These are phyloP conservation scores for Boletus vinaceobasis DNA, from an alignment of 768 basidiomycete species.

Conservation along the genomic window DNA sequence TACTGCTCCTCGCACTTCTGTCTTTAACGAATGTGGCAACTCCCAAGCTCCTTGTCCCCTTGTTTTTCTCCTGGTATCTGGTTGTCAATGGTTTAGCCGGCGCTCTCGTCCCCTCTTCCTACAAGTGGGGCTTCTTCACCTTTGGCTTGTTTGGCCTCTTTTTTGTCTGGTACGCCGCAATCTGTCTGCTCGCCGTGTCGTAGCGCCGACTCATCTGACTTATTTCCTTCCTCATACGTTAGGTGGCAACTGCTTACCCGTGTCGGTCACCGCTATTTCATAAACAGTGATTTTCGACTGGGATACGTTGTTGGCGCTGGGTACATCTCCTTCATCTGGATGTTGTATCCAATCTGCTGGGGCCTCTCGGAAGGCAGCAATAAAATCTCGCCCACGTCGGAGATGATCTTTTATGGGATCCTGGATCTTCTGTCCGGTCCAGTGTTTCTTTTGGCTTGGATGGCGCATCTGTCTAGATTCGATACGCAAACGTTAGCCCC, in stretches of 20 bases:
- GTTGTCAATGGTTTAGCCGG: slow-evolving; percentile 48
- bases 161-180: slow-evolving; percentile 43
- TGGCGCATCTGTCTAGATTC: slow-evolving; percentile 12
- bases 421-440: slow-evolving; percentile 39
- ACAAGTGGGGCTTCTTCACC: slow-evolving; percentile 53
- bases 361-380: slow-evolving; percentile 51
- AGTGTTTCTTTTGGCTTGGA: slow-evolving; percentile 34
- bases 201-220: background rate
- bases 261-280: slow-evolving; percentile 25
- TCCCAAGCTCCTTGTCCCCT: slow-evolving; percentile 40
- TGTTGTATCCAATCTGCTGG: slow-evolving; percentile 59
- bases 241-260: slow-evolving; percentile 33
- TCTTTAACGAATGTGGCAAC: slow-evolving; percentile 47
- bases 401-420: slow-evolving; percentile 57
- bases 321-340: slow-evolving; percentile 52
- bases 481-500: background rate
- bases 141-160: slow-evolving; percentile 46
- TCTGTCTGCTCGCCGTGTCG: slow-evolving; percentile 11
- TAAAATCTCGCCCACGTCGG: slow-evolving; percentile 45
- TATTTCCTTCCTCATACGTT: no score
- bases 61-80: slow-evolving; percentile 42
- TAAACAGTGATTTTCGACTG: slow-evolving; percentile 19
- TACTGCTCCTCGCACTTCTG: slow-evolving; percentile 45
- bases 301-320: slow-evolving; percentile 35
- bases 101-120: slow-evolving; percentile 45